phyloP scores from a whole-genome alignment of 1,284 basidiomycete genomes.

The Tetrapyrgos nigripes region DNA sequence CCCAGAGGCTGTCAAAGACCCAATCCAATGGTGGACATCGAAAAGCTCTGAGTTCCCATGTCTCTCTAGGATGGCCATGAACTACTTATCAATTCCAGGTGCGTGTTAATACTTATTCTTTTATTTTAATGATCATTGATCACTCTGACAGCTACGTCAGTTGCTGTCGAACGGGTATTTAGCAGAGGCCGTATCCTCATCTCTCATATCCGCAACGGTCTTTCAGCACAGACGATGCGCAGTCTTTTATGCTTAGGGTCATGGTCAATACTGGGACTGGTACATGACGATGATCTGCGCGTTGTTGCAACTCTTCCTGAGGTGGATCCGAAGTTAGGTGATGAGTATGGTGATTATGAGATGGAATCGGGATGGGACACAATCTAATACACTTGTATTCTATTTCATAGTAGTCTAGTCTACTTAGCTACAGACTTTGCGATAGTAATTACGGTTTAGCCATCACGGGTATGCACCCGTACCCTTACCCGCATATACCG shows the following conservation, averaged over 20 bases:
- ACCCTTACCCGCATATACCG: too few relatives aligned
- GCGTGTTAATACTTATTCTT: slow-evolving; percentile 2
- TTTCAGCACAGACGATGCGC: slow-evolving; percentile 24
- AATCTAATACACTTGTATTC: neutral
- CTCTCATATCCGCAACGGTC: slow-evolving; percentile 21
- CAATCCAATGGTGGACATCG: slow-evolving; percentile 37
- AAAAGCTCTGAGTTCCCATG: slow-evolving; percentile 23
- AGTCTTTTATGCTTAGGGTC: slow-evolving; percentile 29
- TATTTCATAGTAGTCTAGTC: too few relatives aligned
- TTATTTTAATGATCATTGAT: too few relatives aligned
- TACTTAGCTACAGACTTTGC: too few relatives aligned
- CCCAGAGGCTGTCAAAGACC: slow-evolving; percentile 24
- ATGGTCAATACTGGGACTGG: slow-evolving; percentile 18
- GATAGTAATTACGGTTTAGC: too few relatives aligned
- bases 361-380: neutral
- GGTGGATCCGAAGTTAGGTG: neutral
- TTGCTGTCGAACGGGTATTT: slow-evolving; percentile 38
- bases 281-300: neutral
- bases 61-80: slow-evolving; percentile 35
- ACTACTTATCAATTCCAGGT: slow-evolving; percentile 38
- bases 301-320: neutral
- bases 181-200: slow-evolving; percentile 30
- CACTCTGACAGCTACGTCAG: slow-evolving; percentile 25
- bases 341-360: neutral
- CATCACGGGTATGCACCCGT: too few relatives aligned